A percentile compares a stretch with the other conserved stretches of the same genome.
These are phyloP conservation scores for Microcos paniculata DNA, from an alignment of 345 rosid species.

Conservation along the genomic window DNA sequence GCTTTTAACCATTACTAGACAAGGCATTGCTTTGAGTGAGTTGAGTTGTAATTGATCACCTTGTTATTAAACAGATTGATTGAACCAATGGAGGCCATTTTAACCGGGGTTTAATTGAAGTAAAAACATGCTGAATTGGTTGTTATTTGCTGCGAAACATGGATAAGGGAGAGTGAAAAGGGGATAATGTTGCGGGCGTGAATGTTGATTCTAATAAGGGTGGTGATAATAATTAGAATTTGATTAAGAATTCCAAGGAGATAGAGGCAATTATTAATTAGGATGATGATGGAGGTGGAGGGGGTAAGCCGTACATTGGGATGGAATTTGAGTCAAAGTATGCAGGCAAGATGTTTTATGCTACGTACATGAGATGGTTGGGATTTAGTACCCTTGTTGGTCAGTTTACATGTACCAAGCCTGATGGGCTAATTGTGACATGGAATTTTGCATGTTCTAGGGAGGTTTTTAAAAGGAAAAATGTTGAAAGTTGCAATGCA, in stretches of 20 bases:
- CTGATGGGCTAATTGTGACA: slow-evolving; percentile 59
- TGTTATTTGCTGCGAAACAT: slow-evolving; percentile 8
- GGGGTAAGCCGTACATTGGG: slow-evolving; percentile 39
- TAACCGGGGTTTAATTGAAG: not conserved
- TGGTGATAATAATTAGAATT: not conserved
- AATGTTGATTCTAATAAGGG: slow-evolving; percentile 10
- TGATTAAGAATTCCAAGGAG: slow-evolving; percentile 6
- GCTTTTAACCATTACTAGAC: not conserved
- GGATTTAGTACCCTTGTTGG: slow-evolving; percentile 56
- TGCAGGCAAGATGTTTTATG: slow-evolving; percentile 47
- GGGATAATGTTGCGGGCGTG: not conserved
- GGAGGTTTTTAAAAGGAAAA: slow-evolving; percentile 54
- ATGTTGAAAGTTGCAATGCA: slow-evolving; percentile 59
- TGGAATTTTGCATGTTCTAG: slow-evolving; percentile 58
- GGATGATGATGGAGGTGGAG: slow-evolving; percentile 25
- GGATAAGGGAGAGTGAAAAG: slow-evolving; percentile 24
- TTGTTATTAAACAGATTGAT: slow-evolving; percentile 4
- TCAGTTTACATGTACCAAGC: slow-evolving; percentile 47
- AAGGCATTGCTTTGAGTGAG: not conserved
- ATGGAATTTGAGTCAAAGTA: slow-evolving; percentile 65
- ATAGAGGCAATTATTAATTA: not conserved
- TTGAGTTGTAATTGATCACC: not conserved
- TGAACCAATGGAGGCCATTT: not conserved
- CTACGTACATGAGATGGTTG: slow-evolving; percentile 43
- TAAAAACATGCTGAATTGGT: not conserved